Evolutionary conservation across 78 protist genomes (phyloP).

Genomic region (Chrysochromulina tobinii): DNA sequence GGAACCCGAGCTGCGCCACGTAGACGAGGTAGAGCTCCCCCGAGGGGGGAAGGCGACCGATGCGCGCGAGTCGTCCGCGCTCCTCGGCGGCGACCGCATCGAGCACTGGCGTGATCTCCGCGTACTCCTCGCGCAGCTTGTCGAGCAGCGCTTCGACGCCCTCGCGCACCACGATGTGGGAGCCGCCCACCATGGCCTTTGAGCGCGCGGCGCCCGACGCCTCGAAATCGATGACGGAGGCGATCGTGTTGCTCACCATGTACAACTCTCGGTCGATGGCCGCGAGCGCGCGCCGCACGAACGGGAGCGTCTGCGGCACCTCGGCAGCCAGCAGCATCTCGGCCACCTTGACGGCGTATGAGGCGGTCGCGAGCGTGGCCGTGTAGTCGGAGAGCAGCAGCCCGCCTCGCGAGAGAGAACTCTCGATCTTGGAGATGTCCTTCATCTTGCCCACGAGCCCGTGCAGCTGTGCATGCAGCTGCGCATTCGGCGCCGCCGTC

Average conservation of each 20-base stretch:
- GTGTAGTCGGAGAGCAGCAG: neutral
- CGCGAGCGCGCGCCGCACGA: neutral
- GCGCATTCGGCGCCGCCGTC: neutral
- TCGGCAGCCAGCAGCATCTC: neutral
- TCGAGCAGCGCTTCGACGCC: neutral
- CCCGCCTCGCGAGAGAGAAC: neutral
- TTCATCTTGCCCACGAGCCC: neutral
- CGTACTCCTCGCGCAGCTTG: neutral
- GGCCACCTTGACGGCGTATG: neutral
- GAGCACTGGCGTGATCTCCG: neutral
- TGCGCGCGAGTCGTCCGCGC: neutral
- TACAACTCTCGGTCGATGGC: neutral
- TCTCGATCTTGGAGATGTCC: neutral
- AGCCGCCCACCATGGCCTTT: neutral
- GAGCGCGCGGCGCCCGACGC: neutral
- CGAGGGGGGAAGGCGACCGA: neutral
- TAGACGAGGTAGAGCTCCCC: conserved; percentile 16
- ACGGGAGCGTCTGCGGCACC: neutral
- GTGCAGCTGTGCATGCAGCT: neutral
- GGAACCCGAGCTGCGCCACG: conserved; percentile 64
- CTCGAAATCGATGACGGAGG: neutral
- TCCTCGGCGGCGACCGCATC: neutral
- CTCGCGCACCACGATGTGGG: neutral
- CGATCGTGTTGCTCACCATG: neutral
- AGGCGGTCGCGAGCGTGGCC: neutral